Conservation (phyloP, 2,329 filamentous ascomycete species). For the Hymenoscyphus linearis region DNA sequence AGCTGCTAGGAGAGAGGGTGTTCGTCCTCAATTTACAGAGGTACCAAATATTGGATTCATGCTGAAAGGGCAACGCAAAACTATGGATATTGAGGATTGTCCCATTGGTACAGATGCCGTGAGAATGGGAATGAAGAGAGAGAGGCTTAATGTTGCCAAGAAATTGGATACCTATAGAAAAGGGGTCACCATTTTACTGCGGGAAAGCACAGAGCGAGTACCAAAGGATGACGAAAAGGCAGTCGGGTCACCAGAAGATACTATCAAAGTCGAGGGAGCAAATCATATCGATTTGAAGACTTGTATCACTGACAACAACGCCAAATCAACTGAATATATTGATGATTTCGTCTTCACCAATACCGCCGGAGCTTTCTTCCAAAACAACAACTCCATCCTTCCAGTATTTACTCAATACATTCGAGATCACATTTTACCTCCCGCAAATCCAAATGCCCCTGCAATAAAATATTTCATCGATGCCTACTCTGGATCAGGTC, state of each 20-base stretch:
- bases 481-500: constrained; percentile 93
- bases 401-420: constrained; percentile 82
- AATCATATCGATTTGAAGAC: constrained; percentile 72
- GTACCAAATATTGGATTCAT: constrained; percentile 87
- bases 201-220: constrained; percentile 74
- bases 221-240: constrained; percentile 38
- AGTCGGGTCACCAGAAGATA: constrained; percentile 26
- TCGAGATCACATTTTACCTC: constrained; percentile 67
- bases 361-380: constrained; percentile 92
- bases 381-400: constrained; percentile 99
- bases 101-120: constrained; percentile 89
- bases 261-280: constrained; percentile 35
- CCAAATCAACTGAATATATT: constrained; percentile 80
- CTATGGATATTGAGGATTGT: constrained; percentile 94
- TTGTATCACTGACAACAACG: constrained; percentile 83
- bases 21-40: constrained; percentile 51
- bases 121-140: constrained; percentile 69
- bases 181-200: constrained; percentile 82
- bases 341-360: constrained; percentile 78
- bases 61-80: constrained; percentile 71
- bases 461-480: constrained; percentile 84
- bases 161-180: constrained; percentile 68
- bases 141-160: constrained; percentile 68
- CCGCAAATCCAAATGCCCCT: constrained; percentile 34
- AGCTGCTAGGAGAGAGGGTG: constrained; percentile 44